phyloP scores from a whole-genome alignment of 345 rosid species.

The Combretum micranthum region DNA sequence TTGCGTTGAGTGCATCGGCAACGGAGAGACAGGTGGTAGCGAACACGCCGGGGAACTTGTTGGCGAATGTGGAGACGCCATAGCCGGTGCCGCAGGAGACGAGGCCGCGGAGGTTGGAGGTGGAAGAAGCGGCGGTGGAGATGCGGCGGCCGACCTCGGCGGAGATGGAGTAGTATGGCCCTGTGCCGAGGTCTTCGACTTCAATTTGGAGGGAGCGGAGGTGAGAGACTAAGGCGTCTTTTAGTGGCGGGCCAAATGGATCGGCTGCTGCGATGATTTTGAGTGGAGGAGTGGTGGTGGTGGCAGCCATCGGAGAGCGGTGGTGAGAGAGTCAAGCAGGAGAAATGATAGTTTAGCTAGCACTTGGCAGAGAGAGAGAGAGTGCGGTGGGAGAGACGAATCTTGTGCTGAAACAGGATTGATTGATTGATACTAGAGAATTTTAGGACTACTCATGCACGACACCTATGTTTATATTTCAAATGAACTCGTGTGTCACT shows the following conservation, averaged over 20 bases:
- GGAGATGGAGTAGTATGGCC: conserved; percentile 71
- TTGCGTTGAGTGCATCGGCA: conserved; percentile 56
- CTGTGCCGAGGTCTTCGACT: conserved; percentile 77
- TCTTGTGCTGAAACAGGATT: too few relatives aligned
- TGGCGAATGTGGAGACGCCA: conserved; percentile 81
- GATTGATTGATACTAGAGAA: too few relatives aligned
- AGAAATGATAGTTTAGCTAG: too few relatives aligned
- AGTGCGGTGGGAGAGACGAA: too few relatives aligned
- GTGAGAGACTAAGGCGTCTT: conserved; percentile 59
- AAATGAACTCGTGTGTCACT: too few relatives aligned
- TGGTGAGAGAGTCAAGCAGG: neutral
- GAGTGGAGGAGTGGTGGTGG: conserved; percentile 14
- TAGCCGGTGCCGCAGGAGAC: conserved; percentile 77
- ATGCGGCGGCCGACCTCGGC: conserved; percentile 81
- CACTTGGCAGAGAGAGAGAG: neutral
- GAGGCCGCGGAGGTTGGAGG: conserved; percentile 45
- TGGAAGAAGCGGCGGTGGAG: conserved; percentile 30
- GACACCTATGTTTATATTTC: too few relatives aligned
- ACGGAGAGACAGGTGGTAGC: conserved; percentile 71
- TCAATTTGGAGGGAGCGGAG: conserved; percentile 68
- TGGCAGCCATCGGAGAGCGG: conserved; percentile 14
- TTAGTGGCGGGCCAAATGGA: conserved; percentile 48
- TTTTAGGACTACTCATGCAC: too few relatives aligned
- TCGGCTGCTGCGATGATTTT: conserved; percentile 72
- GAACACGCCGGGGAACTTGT: conserved; percentile 77